These are phyloP conservation scores for Punctularia strigosozonata DNA, from an alignment of 768 basidiomycete genomes.

Conservation along the genomic window DNA sequence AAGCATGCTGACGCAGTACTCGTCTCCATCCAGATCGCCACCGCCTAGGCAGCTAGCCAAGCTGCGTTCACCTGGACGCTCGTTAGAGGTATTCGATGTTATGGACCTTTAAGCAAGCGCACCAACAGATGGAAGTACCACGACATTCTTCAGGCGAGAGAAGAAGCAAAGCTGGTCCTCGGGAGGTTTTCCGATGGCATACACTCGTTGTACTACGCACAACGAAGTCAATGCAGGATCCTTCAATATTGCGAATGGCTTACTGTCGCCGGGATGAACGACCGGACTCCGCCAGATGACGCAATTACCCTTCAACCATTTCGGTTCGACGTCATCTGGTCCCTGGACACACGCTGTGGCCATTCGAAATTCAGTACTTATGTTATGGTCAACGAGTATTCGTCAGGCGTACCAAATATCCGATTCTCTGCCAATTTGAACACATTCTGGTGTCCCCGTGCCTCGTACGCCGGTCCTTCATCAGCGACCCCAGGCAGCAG, in stretches of 20 bases:
- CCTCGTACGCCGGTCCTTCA: conserved; percentile 56
- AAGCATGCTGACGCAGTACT: conserved; percentile 50
- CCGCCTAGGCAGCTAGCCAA: conserved; percentile 61
- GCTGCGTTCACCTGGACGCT: conserved; percentile 39
- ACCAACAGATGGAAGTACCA: conserved; percentile 61
- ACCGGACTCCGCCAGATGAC: conserved; percentile 64
- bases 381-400: no score
- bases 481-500: conserved; percentile 76
- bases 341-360: conserved; percentile 44
- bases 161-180: conserved; percentile 43
- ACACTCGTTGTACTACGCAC: conserved; percentile 49
- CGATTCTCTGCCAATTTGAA: conserved; percentile 41
- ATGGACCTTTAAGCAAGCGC: conserved; percentile 7
- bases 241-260: conserved; percentile 4
- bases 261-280: conserved; percentile 67
- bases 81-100: conserved; percentile 1
- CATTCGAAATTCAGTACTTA: no score
- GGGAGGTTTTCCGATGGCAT: conserved; percentile 62
- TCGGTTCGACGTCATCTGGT: conserved; percentile 34
- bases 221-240: conserved; percentile 2
- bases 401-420: conserved; percentile 65
- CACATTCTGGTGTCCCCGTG: conserved; percentile 38
- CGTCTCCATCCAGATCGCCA: conserved; percentile 73
- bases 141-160: conserved; percentile 50
- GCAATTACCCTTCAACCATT: conserved; percentile 47